A percentile compares a stretch with the other conserved stretches of the same genome.
Conservation (phyloP, 2,329 filamentous ascomycete species). For the Ophiocordyceps camponoti-leonardi region DNA sequence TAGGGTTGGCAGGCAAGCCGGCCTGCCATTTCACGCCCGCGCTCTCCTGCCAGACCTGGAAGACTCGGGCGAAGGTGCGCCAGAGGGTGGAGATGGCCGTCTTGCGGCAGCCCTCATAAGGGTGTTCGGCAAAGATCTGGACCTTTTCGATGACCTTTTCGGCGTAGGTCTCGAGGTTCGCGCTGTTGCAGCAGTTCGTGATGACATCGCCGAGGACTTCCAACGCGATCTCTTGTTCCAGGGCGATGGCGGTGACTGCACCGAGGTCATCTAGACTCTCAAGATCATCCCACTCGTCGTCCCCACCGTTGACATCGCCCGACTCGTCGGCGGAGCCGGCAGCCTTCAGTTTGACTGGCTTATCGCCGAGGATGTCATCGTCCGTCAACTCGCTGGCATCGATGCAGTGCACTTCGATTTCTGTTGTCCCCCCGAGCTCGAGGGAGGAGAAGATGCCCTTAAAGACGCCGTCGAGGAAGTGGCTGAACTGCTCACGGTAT, state of each 20-base stretch:
- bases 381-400: constrained; percentile 45
- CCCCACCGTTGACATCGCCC: constrained; percentile 36
- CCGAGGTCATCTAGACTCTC: constrained; percentile 72
- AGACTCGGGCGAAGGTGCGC: constrained; percentile 84
- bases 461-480: constrained; percentile 63
- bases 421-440: constrained; percentile 64
- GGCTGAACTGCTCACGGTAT: constrained; percentile 68
- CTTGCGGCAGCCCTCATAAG: constrained; percentile 86
- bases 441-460: constrained; percentile 70
- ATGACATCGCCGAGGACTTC: constrained; percentile 91
- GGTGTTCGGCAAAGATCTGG: constrained; percentile 67
- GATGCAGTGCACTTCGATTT: constrained; percentile 57
- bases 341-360: constrained; percentile 64
- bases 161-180: constrained; percentile 60
- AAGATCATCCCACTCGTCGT: constrained; percentile 37
- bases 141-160: constrained; percentile 75
- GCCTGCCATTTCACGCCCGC: constrained; percentile 72
- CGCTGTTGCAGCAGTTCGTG: constrained; percentile 65
- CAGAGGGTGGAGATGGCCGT: constrained; percentile 81
- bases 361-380: constrained; percentile 63
- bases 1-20: constrained; percentile 66
- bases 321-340: constrained; percentile 37
- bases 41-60: constrained; percentile 63
- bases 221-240: constrained; percentile 94
- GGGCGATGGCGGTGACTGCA: constrained; percentile 72